A percentile compares a stretch with the other conserved stretches of the same genome.
Conservation (phyloP, 1,139 yeast genomes). For the Eremothecium gossypii region DNA sequence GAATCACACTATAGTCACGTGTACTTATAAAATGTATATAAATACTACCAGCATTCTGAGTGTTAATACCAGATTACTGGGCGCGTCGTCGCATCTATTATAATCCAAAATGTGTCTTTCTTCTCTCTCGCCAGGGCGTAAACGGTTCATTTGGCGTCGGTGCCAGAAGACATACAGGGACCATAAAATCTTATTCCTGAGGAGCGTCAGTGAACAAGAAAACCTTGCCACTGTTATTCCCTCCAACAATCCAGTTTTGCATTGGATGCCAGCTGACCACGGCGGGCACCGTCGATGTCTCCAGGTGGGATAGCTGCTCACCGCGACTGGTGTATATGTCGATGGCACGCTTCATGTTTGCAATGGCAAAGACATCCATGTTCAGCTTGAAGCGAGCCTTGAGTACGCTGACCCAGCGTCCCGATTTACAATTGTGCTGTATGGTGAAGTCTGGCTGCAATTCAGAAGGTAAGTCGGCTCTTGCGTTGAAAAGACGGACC, state of each 20-base stretch:
- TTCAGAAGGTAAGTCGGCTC: constrained; percentile 17
- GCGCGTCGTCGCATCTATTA: no score
- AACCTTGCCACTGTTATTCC: constrained; percentile 89
- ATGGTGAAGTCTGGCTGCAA: constrained; percentile 52
- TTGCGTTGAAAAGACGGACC: constrained; percentile 48
- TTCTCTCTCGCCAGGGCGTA: no score
- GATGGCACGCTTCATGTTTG: constrained; percentile 80
- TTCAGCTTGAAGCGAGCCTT: constrained; percentile 79
- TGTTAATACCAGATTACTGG: no score
- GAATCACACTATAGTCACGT: no score
- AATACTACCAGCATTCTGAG: no score
- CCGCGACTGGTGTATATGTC: constrained; percentile 77
- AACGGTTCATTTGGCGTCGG: no score
- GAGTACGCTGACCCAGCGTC: constrained; percentile 90
- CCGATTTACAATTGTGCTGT: constrained; percentile 88
- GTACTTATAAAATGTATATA: no score
- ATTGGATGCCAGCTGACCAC: constrained; percentile 75
- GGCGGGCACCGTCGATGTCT: constrained; percentile 84
- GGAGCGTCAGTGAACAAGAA: constrained; percentile 39
- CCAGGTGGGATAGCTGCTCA: constrained; percentile 60
- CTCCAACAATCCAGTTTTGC: constrained; percentile 86
- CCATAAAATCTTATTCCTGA: neutral
- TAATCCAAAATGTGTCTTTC: no score
- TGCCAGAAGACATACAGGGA: no score
- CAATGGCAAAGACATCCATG: constrained; percentile 77